Percentiles rank a stretch among this genome's conserved stretches.
phyloP scores from a whole-genome alignment of 257 asterid species.

The Orobanche coerulescens region DNA sequence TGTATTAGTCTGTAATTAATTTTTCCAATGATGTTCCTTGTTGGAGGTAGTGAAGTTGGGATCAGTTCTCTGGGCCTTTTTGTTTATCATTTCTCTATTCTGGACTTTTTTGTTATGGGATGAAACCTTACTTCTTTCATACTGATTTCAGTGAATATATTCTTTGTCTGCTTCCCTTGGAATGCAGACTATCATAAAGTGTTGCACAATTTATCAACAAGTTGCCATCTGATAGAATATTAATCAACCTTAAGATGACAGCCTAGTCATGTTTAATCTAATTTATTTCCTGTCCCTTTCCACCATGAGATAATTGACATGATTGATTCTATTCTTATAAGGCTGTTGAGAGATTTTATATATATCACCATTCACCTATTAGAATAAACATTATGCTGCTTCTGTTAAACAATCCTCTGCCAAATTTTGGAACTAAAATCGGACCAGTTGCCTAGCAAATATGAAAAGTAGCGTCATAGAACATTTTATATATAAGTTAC shows the following conservation, averaged over 20 bases:
- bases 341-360: neutral
- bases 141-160: too few species aligned
- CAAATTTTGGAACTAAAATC: neutral
- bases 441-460: too few species aligned
- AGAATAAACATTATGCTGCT: neutral
- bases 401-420: neutral
- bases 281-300: neutral
- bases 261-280: neutral
- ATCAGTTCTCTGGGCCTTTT: neutral
- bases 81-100: neutral
- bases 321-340: neutral
- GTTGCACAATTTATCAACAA: too few species aligned
- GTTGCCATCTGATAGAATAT: too few species aligned
- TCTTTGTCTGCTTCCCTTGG: too few species aligned
- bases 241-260: too few species aligned
- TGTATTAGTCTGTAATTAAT: neutral
- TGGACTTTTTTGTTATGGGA: neutral
- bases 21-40: neutral
- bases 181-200: too few species aligned
- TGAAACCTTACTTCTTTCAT: too few species aligned
- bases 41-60: constrained; percentile 8
- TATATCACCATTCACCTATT: constrained; percentile 15
- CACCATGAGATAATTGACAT: neutral
- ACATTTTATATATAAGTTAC: neutral
- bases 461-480: too few species aligned